phyloP scores from a whole-genome alignment of 2,329 filamentous ascomycete genomes.

The Hirsutella rhossiliensis region DNA sequence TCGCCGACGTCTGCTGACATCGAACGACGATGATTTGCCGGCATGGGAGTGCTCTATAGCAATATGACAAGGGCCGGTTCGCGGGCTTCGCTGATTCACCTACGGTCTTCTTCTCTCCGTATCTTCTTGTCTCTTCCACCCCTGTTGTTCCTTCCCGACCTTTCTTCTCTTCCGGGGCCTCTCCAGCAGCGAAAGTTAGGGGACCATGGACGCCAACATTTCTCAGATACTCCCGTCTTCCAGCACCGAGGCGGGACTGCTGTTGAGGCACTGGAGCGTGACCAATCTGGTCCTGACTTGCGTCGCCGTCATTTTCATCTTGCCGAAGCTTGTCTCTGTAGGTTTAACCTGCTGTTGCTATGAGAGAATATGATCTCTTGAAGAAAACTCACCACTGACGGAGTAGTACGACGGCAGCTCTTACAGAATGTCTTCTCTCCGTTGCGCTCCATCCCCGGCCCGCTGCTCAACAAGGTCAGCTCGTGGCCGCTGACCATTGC shows the following conservation, averaged over 20 bases:
- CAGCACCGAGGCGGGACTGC: too few relatives aligned
- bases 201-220: neutral
- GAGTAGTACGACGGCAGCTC: neutral
- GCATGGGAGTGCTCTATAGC: too few relatives aligned
- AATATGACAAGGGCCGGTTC: too few relatives aligned
- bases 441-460: neutral
- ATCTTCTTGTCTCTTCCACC: too few relatives aligned
- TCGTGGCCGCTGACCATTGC: neutral
- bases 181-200: too few relatives aligned
- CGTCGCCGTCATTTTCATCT: neutral
- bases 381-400: neutral
- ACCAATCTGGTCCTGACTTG: neutral
- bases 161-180: too few relatives aligned
- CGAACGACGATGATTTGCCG: too few relatives aligned
- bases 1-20: too few relatives aligned
- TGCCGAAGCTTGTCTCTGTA: neutral
- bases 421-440: neutral
- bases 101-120: too few relatives aligned
- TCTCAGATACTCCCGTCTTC: neutral
- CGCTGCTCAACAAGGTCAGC: slow-evolving; percentile 1
- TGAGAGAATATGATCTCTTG: too few relatives aligned
- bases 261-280: neutral
- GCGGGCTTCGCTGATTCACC: too few relatives aligned
- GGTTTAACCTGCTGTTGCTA: neutral
- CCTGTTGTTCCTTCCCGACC: too few relatives aligned